phyloP scores from a whole-genome alignment of 2,329 filamentous ascomycete species.

The Furcasterigmium furcatum region DNA sequence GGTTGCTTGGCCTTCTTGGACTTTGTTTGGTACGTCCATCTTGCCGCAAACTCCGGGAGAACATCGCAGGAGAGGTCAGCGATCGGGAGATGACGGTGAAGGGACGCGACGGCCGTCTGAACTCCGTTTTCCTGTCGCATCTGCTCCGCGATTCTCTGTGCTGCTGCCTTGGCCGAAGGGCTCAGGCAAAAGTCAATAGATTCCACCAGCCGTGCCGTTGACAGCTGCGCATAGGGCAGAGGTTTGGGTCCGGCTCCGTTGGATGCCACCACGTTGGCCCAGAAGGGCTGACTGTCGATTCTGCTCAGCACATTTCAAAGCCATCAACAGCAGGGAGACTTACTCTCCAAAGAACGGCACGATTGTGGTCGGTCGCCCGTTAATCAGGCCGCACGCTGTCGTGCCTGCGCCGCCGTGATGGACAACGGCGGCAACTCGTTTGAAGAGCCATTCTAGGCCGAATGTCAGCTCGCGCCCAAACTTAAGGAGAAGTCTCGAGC shows the following conservation, averaged over 20 bases:
- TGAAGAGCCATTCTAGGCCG: conserved; percentile 49
- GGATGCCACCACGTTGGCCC: conserved; percentile 33
- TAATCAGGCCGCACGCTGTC: conserved; percentile 49
- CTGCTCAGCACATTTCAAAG: neutral
- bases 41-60: conserved; percentile 42
- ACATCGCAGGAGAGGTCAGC: conserved; percentile 28
- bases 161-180: conserved; percentile 21
- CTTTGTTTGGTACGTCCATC: conserved; percentile 36
- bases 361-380: conserved; percentile 48
- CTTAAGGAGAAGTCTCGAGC: neutral
- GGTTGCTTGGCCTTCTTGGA: conserved; percentile 18
- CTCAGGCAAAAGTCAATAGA: conserved; percentile 29
- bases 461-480: neutral
- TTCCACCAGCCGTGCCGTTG: conserved; percentile 25
- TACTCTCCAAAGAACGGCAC: conserved; percentile 47
- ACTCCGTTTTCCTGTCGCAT: conserved; percentile 26
- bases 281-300: conserved; percentile 32
- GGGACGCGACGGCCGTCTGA: conserved; percentile 27
- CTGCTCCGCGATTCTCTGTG: conserved; percentile 25
- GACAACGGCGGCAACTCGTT: conserved; percentile 49
- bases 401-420: conserved; percentile 60
- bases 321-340: conserved; percentile 2
- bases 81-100: conserved; percentile 31
- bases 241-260: conserved; percentile 17
- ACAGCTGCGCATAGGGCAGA: conserved; percentile 14